Conservation (phyloP, 2,329 filamentous ascomycete genomes). For the Epichloe aotearoae region DNA sequence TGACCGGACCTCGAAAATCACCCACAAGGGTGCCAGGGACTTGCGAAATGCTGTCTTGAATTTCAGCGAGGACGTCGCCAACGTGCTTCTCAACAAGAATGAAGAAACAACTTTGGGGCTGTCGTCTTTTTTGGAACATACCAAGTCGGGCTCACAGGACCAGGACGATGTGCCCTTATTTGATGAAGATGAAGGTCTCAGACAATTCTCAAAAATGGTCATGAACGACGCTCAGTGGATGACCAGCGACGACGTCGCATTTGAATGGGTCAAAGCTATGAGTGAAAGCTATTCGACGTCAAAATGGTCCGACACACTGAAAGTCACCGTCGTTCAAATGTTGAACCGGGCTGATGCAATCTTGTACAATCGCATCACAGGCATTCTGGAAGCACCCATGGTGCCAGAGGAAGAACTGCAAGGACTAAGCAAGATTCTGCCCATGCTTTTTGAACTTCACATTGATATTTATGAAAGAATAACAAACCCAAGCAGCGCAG, state of each 20-base stretch:
- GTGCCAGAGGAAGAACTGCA: conserved; percentile 14
- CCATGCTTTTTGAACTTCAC: conserved; percentile 48
- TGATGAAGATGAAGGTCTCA: conserved; percentile 38
- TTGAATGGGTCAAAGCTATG: conserved; percentile 42
- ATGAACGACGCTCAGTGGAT: conserved; percentile 32
- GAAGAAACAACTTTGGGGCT: conserved; percentile 39
- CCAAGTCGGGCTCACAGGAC: conserved; percentile 41
- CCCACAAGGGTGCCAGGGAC: conserved; percentile 33
- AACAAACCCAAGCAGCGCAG: conserved; percentile 41
- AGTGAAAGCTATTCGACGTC: conserved; percentile 36
- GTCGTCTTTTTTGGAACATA: conserved; percentile 53
- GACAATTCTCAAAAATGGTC: conserved; percentile 35
- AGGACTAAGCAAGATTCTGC: conserved; percentile 31
- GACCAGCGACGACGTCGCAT: conserved; percentile 42
- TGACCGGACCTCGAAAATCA: conserved; percentile 35
- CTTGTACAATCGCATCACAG: conserved; percentile 33
- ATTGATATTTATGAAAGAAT: conserved; percentile 47
- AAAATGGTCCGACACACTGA: conserved; percentile 46
- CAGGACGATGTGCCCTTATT: conserved; percentile 33
- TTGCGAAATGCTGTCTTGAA: conserved; percentile 33
- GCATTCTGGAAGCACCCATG: conserved; percentile 25
- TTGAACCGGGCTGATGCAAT: conserved; percentile 39
- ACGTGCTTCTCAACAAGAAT: conserved; percentile 39
- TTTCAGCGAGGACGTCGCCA: conserved; percentile 41
- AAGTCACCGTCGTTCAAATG: conserved; percentile 42